Evolutionary conservation across 441 rosid species (phyloP), one percentile per base, ranked within the genome.

Genomic region (Populus hybrid): DNA sequence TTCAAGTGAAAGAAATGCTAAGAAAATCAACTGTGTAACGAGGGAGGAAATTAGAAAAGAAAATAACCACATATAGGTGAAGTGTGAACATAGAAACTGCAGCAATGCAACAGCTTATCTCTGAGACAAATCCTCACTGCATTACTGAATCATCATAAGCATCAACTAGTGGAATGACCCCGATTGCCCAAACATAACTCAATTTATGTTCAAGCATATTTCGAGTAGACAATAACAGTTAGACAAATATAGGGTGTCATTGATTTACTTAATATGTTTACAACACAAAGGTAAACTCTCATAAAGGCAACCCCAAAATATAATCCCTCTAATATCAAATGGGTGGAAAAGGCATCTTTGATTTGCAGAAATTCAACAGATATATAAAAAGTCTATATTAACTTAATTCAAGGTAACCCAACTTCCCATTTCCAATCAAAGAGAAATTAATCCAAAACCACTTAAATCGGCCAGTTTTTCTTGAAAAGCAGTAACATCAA

Each of bases 281-380:
- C 59, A 69, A 46, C 57, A 23, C 18, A 69, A 0, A 5, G 1
- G n/a, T 28, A 35, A 61, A 16, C 6, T 70, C 9, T 18, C 23
- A 26, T 75, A 8, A 40, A 18, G 35, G 67, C 61, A 53, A 67
- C 30, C 35, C 63, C 64, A 57, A 74, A 65, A 30, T 12, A 73
- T 50, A 26, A 36, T 35, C 70, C 21, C 10, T 57, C 21, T n/a
- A 5, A 59, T 76, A 66, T 26, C 53, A 76, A 72, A 11, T 4
- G 57, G 70, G 59, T 46, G 57, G 23, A 7, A 19, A 57, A 57
- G 64, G 23, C 63, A 57, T 19, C 9, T 57, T 57, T 7, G 67
- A 76, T 65, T 71, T 75, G 73, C 42, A 77, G 71, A 79, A 73
- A 11, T 18, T 40, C 57, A 72, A 69, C 36, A 7, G 23, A 6